A percentile compares a stretch with the other conserved stretches of the same genome.
These are phyloP conservation scores for Lachnellula arida DNA, from an alignment of 2,329 filamentous ascomycete genomes.

Conservation along the genomic window DNA sequence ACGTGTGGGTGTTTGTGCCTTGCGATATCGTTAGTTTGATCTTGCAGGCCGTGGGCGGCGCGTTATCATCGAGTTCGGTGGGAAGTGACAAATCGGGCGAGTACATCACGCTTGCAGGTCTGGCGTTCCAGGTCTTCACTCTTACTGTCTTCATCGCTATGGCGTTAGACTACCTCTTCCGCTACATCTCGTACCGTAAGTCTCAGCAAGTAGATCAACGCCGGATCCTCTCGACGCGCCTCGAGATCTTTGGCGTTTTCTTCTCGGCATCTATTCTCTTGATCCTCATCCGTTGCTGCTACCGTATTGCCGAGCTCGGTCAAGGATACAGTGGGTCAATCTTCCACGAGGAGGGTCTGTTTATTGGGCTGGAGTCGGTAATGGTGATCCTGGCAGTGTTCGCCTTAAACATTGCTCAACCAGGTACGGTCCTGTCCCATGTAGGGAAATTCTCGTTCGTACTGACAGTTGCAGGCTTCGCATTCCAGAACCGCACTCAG, in stretches of 20 bases:
- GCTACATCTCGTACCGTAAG: slow-evolving; percentile 19
- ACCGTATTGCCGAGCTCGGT: slow-evolving; percentile 53
- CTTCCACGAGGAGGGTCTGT: slow-evolving; percentile 58
- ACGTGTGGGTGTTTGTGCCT: slow-evolving; percentile 53
- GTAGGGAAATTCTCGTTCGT: slow-evolving; percentile 5
- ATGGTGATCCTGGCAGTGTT: background rate
- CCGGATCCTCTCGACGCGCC: slow-evolving; percentile 5
- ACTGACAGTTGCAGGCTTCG: slow-evolving; percentile 8
- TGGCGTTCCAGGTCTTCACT: slow-evolving; percentile 36
- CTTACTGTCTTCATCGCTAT: slow-evolving; percentile 38
- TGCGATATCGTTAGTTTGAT: slow-evolving; percentile 53
- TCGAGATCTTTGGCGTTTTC: slow-evolving; percentile 18
- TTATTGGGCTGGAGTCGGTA: slow-evolving; percentile 36
- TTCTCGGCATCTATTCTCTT: slow-evolving; percentile 13
- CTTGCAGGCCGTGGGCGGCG: slow-evolving; percentile 54
- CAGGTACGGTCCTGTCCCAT: slow-evolving; percentile 6
- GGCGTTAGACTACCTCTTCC: slow-evolving; percentile 45
- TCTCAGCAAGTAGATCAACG: slow-evolving; percentile 4
- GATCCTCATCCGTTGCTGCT: slow-evolving; percentile 23
- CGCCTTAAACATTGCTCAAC: slow-evolving; percentile 1
- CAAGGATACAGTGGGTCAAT: slow-evolving; percentile 59
- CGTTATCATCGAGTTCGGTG: slow-evolving; percentile 37
- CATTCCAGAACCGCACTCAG: slow-evolving; percentile 6
- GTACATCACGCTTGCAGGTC: slow-evolving; percentile 36
- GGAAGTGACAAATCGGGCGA: slow-evolving; percentile 8